These are phyloP conservation scores for Beta macrorhiza DNA, from an alignment of 179 eudicot species.

Conservation along the genomic window DNA sequence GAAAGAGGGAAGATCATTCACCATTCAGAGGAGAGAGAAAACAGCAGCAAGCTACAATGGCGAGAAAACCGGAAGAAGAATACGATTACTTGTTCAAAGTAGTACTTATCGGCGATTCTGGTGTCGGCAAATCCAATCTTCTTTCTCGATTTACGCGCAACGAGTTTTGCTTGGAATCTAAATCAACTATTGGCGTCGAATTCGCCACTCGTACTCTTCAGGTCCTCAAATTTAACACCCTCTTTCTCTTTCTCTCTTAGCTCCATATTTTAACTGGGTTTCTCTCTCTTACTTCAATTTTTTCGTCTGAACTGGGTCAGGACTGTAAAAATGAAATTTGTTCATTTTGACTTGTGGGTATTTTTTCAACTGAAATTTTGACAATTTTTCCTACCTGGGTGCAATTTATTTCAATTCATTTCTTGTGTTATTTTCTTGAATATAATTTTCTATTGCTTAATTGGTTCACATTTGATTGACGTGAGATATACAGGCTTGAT, in stretches of 20 bases:
- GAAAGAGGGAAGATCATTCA: too few species aligned
- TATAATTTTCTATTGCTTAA: too few species aligned
- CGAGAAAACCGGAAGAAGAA: slow-evolving; percentile 7
- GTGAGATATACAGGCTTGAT: too few species aligned
- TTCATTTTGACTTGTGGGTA: neutral
- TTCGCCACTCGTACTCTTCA: slow-evolving; percentile 16
- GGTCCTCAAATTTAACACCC: neutral
- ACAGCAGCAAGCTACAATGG: neutral
- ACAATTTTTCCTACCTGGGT: too few species aligned
- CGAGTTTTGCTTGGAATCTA: slow-evolving; percentile 8
- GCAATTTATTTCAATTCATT: too few species aligned
- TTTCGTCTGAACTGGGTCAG: neutral
- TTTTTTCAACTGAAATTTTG: too few species aligned
- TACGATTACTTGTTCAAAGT: slow-evolving; percentile 15
- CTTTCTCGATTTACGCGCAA: slow-evolving; percentile 13
- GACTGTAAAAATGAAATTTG: neutral
- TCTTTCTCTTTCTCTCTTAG: neutral
- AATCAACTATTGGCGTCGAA: slow-evolving; percentile 11
- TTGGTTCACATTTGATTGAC: too few species aligned
- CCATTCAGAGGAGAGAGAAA: neutral
- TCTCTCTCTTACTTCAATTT: too few species aligned
- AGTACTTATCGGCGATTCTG: slow-evolving; percentile 2
- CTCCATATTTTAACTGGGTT: too few species aligned
- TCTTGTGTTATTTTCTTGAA: too few species aligned
- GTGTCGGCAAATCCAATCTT: slow-evolving; percentile 4